Conservation (phyloP, 139 green algal genomes). For the Chlorella ohadii region DNA sequence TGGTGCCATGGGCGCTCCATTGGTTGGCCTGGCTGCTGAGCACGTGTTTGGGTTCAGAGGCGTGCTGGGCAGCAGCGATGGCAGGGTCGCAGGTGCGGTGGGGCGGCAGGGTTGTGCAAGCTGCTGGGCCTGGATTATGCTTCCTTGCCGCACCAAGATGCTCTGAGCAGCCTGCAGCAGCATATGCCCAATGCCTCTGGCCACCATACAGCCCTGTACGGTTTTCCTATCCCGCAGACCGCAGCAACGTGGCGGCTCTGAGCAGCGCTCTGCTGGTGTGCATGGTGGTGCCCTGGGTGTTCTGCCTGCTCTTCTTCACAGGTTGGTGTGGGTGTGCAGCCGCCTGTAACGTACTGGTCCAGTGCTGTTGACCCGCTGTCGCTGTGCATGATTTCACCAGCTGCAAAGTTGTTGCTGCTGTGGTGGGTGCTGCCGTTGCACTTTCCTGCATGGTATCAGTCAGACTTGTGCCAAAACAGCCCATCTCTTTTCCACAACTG, state of each 20-base stretch:
- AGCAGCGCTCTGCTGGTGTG: conserved; percentile 67
- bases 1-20: conserved; percentile 59
- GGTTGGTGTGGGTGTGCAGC: background rate
- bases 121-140: too few relatives aligned
- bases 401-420: too few relatives aligned
- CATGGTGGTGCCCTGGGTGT: conserved; percentile 66
- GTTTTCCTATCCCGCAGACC: background rate
- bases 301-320: conserved; percentile 73
- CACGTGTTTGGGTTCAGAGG: conserved; percentile 70
- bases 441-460: background rate
- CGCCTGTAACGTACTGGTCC: too few relatives aligned
- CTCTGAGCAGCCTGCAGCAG: too few relatives aligned
- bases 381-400: too few relatives aligned
- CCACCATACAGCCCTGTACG: too few relatives aligned
- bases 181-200: too few relatives aligned
- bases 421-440: background rate
- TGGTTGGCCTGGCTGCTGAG: conserved; percentile 76
- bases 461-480: too few relatives aligned
- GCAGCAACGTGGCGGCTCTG: conserved; percentile 57
- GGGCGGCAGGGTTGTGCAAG: too few relatives aligned
- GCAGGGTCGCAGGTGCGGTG: background rate
- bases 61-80: conserved; percentile 17
- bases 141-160: too few relatives aligned
- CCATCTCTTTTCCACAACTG: background rate
- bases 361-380: too few relatives aligned